A percentile compares a stretch with the other conserved stretches of the same genome.
Conservation (phyloP, 257 asterid species). For the Penstemon eatonii region DNA sequence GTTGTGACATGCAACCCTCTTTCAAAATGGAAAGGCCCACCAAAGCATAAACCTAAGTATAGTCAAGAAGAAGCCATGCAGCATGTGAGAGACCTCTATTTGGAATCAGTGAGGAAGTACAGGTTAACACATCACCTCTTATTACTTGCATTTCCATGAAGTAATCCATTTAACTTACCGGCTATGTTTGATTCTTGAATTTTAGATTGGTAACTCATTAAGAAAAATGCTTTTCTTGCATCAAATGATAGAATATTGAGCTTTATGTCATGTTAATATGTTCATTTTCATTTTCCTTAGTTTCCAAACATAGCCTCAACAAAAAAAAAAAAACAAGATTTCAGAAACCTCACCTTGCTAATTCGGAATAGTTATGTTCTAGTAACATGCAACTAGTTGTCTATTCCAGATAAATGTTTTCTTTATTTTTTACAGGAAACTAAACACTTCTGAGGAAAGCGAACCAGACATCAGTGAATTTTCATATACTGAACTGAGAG, state of each 20-base stretch:
- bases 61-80: slow-evolving; percentile 77
- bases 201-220: too few relatives aligned
- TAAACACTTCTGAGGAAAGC: slow-evolving; percentile 38
- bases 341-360: neutral
- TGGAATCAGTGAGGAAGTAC: slow-evolving; percentile 58
- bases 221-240: too few relatives aligned
- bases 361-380: neutral
- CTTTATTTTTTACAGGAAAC: slow-evolving; percentile 48
- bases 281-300: too few relatives aligned
- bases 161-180: neutral
- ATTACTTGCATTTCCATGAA: neutral
- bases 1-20: slow-evolving; percentile 89
- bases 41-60: slow-evolving; percentile 69
- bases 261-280: too few relatives aligned
- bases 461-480: slow-evolving; percentile 62
- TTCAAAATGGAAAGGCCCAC: slow-evolving; percentile 71
- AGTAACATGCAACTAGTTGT: neutral
- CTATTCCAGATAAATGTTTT: neutral
- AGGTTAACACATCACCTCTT: slow-evolving; percentile 44
- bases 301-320: too few relatives aligned
- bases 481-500: slow-evolving; percentile 89
- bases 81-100: slow-evolving; percentile 70
- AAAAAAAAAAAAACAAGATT: too few relatives aligned
- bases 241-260: too few relatives aligned
- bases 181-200: too few relatives aligned